Percentiles rank a stretch among this genome's conserved stretches.
Evolutionary conservation across 768 basidiomycete species (phyloP).

Genomic region (Termitomyces sp.): DNA sequence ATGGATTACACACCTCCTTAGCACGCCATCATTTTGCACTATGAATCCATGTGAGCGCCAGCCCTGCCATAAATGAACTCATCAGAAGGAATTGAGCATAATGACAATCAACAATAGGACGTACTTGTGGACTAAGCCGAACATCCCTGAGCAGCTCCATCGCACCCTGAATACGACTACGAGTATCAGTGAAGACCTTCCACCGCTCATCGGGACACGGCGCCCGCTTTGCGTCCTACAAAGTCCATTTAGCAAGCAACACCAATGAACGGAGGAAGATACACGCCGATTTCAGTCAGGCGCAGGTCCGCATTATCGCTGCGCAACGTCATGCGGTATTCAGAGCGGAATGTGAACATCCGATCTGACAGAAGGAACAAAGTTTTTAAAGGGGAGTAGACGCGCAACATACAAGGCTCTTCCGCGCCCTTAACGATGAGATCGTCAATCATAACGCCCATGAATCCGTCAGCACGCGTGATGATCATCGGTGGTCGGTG

Average conservation of each 20-base stretch:
- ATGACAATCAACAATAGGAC: not conserved
- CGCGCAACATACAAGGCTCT: slow-evolving; percentile 89
- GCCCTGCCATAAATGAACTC: slow-evolving; percentile 21
- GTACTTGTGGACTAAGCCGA: slow-evolving; percentile 43
- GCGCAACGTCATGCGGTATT: slow-evolving; percentile 85
- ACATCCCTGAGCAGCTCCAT: slow-evolving; percentile 34
- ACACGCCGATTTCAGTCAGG: slow-evolving; percentile 70
- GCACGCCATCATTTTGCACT: slow-evolving; percentile 45
- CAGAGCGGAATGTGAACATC: slow-evolving; percentile 91
- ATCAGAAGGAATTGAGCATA: not conserved
- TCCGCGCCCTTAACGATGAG: slow-evolving; percentile 85
- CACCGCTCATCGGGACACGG: slow-evolving; percentile 47
- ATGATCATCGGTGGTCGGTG: slow-evolving; percentile 57
- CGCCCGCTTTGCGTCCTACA: slow-evolving; percentile 42
- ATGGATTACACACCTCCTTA: slow-evolving; percentile 34
- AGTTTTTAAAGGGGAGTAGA: too few species aligned
- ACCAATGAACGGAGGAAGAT: not conserved
- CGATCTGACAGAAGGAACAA: slow-evolving; percentile 56
- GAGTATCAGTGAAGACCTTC: slow-evolving; percentile 34
- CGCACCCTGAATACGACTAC: slow-evolving; percentile 31
- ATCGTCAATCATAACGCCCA: slow-evolving; percentile 93
- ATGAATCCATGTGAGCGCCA: slow-evolving; percentile 42
- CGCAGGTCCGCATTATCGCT: slow-evolving; percentile 89
- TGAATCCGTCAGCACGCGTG: slow-evolving; percentile 82
- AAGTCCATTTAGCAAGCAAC: not conserved